A percentile compares a stretch with the other conserved stretches of the same genome.
These are phyloP conservation scores for Diutina sp. DNA, from an alignment of 1,139 yeast genomes.

Conservation along the genomic window DNA sequence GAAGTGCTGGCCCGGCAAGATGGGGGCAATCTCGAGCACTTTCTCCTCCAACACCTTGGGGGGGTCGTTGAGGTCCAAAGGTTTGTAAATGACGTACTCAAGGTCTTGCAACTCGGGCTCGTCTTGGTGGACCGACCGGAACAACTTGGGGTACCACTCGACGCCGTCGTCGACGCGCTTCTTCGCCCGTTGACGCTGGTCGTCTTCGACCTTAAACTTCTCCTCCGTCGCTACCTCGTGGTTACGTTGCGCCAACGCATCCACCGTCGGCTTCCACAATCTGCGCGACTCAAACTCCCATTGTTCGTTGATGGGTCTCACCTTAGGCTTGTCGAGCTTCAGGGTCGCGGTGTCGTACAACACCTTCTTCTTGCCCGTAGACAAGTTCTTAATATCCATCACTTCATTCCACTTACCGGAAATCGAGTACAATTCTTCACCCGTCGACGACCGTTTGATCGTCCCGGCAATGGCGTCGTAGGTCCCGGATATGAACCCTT, in stretches of 20 bases:
- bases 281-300: conserved; percentile 69
- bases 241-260: conserved; percentile 63
- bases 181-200: conserved; percentile 64
- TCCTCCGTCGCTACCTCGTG: conserved; percentile 81
- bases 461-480: conserved; percentile 81
- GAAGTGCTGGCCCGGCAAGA: conserved; percentile 65
- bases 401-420: conserved; percentile 91
- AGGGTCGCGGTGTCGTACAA: conserved; percentile 56
- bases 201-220: conserved; percentile 73
- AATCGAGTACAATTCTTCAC: conserved; percentile 49
- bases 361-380: conserved; percentile 33
- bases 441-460: conserved; percentile 39
- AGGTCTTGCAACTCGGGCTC: conserved; percentile 19
- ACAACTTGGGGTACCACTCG: conserved; percentile 70
- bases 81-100: conserved; percentile 55
- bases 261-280: conserved; percentile 72
- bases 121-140: conserved; percentile 20
- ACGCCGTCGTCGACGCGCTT: conserved; percentile 66
- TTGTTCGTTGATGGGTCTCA: conserved; percentile 70
- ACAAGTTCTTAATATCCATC: conserved; percentile 52
- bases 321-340: conserved; percentile 44
- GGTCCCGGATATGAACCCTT: conserved; percentile 87
- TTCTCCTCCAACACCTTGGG: conserved; percentile 40
- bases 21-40: conserved; percentile 54
- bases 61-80: conserved; percentile 23